Conservation (phyloP, 2,329 filamentous ascomycete species). For the Daldinia sp. region DNA sequence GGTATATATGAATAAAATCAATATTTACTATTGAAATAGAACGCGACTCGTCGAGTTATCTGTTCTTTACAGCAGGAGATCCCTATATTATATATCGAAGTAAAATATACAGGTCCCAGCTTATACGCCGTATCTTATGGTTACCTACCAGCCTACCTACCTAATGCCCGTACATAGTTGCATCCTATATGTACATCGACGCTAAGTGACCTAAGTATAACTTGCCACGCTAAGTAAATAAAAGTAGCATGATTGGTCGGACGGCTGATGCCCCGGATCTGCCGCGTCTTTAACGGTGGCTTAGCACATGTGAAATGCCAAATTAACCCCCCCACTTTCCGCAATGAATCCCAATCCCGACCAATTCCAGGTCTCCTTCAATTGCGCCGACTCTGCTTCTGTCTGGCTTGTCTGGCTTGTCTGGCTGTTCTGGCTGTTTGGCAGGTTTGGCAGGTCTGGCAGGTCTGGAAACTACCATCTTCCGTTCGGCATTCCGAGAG, state of each 20-base stretch:
- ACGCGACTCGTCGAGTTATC: no score
- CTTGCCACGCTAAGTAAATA: neutral
- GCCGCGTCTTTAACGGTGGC: slow-evolving; percentile 26
- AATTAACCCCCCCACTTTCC: slow-evolving; percentile 7
- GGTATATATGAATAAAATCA: neutral
- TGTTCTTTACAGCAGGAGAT: no score
- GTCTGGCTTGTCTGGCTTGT: neutral
- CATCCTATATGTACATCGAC: neutral
- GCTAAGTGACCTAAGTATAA: neutral
- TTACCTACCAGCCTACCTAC: no score
- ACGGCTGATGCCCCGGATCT: slow-evolving; percentile 25
- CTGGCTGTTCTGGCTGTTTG: neutral
- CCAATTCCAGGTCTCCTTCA: neutral
- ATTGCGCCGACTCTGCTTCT: neutral
- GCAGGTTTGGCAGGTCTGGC: neutral
- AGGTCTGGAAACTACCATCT: slow-evolving; percentile 2
- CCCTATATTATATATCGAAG: no score
- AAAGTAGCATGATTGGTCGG: slow-evolving; percentile 10
- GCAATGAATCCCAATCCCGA: slow-evolving; percentile 15
- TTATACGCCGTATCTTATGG: no score
- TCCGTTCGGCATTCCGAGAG: slow-evolving; percentile 15
- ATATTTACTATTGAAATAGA: no score
- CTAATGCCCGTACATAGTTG: no score
- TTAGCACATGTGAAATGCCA: slow-evolving; percentile 28
- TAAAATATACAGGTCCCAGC: no score